Percentiles rank a stretch among this genome's conserved stretches.
These are phyloP conservation scores for Dactylorhiza incarnata DNA, from an alignment of 106 monocot species.

Conservation along the genomic window DNA sequence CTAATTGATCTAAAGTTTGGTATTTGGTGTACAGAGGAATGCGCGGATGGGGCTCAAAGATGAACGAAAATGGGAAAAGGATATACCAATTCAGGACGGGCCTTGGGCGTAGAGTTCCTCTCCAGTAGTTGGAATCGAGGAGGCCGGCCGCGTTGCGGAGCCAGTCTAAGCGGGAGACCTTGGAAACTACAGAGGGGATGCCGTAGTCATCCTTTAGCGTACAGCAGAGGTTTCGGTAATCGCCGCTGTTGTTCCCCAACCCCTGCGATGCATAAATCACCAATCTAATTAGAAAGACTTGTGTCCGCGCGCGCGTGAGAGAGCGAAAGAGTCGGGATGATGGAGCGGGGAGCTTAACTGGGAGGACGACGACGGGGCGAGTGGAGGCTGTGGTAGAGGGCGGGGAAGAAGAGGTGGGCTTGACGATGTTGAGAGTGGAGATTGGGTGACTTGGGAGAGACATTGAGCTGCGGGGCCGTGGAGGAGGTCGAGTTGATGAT, in stretches of 20 bases:
- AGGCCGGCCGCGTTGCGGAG: constrained; percentile 81
- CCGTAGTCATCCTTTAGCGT: constrained; percentile 35
- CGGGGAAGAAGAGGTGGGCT: too few species aligned
- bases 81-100: constrained; percentile 78
- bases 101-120: constrained; percentile 61
- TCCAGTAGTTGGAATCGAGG: constrained; percentile 71
- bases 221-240: constrained; percentile 44
- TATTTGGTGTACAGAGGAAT: background rate
- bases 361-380: too few species aligned
- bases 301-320: background rate
- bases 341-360: background rate
- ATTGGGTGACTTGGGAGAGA: too few species aligned
- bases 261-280: constrained; percentile 35
- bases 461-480: too few species aligned
- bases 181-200: constrained; percentile 46
- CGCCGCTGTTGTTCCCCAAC: constrained; percentile 73
- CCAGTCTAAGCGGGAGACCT: constrained; percentile 82
- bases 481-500: too few species aligned
- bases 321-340: background rate
- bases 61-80: background rate
- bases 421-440: too few species aligned
- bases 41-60: background rate
- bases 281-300: background rate
- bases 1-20: background rate
- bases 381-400: too few species aligned